These are phyloP conservation scores for Cylindrotheca fusiformis DNA, from an alignment of 108 stramenopile genomes.

Conservation along the genomic window DNA sequence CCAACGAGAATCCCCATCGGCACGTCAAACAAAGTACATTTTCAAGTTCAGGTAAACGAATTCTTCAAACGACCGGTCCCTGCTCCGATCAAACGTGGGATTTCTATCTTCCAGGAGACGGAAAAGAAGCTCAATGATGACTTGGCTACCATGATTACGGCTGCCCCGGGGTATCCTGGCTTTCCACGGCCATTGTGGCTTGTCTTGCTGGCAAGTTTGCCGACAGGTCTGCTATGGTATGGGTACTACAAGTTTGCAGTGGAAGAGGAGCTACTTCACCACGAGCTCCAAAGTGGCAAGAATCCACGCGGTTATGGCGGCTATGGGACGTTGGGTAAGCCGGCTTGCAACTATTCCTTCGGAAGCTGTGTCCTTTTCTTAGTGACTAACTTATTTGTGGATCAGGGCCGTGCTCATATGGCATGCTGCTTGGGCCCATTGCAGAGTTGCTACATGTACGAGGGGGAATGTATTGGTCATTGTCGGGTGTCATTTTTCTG, in stretches of 20 bases:
- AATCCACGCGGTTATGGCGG: slow-evolving; percentile 39
- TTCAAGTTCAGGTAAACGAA: slow-evolving; percentile 32
- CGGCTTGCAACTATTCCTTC: neutral
- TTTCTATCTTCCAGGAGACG: slow-evolving; percentile 19
- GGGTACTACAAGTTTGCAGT: slow-evolving; percentile 52
- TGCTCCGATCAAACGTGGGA: slow-evolving; percentile 3
- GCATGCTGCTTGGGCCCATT: slow-evolving; percentile 32
- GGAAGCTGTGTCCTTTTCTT: neutral
- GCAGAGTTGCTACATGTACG: slow-evolving; percentile 24
- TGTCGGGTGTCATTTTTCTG: slow-evolving; percentile 20
- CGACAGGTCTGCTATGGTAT: slow-evolving; percentile 48
- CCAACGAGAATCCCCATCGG: neutral
- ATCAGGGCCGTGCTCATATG: slow-evolving; percentile 14
- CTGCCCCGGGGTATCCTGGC: slow-evolving; percentile 39
- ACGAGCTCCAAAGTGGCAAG: slow-evolving; percentile 28
- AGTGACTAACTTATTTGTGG: too few species aligned
- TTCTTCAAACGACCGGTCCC: slow-evolving; percentile 43
- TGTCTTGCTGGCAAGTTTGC: slow-evolving; percentile 31
- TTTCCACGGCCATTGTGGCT: slow-evolving; percentile 47
- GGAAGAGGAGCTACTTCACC: slow-evolving; percentile 48
- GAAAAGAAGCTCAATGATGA: slow-evolving; percentile 16
- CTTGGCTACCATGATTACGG: slow-evolving; percentile 22
- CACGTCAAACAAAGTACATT: neutral
- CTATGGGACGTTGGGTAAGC: slow-evolving; percentile 31
- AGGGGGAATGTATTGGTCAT: slow-evolving; percentile 31